Evolutionary conservation across 441 rosid species (phyloP).

Genomic region (Corymbia calophylla): DNA sequence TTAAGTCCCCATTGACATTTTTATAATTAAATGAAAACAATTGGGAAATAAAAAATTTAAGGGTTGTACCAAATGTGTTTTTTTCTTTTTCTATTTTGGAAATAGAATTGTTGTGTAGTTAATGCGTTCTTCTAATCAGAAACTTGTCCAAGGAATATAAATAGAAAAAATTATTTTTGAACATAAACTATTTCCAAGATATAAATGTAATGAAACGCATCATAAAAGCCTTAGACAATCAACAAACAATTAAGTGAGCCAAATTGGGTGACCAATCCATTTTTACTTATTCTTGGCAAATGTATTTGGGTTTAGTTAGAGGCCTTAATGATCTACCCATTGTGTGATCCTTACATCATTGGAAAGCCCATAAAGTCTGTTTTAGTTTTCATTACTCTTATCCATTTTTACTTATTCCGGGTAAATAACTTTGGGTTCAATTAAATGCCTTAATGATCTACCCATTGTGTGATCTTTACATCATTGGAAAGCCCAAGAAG

Average conservation of each 20-base stretch:
- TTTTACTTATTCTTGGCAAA: not conserved
- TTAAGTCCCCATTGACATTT: not conserved
- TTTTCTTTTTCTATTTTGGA: rapidly evolving
- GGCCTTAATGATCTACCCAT: not conserved
- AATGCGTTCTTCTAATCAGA: too few species aligned
- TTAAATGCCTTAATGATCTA: not conserved
- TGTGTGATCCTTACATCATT: not conserved
- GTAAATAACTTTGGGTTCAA: not conserved
- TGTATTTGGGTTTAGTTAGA: not conserved
- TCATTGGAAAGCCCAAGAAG: not conserved
- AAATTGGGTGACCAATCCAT: not conserved
- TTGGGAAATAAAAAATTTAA: rapidly evolving
- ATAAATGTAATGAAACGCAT: not conserved
- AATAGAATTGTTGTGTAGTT: not conserved
- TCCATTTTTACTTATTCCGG: not conserved
- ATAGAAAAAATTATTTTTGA: too few species aligned
- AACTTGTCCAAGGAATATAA: too few species aligned
- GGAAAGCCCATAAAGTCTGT: not conserved
- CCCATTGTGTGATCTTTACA: not conserved
- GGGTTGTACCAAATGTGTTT: not conserved
- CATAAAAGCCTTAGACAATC: not conserved
- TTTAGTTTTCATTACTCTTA: not conserved
- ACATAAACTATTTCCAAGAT: rapidly evolving
- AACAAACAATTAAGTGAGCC: not conserved
- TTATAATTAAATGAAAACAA: rapidly evolving